Percentiles rank a stretch among this genome's conserved stretches.
These are phyloP conservation scores for Jimgerdemannia lactiflua DNA, from an alignment of 192 early-diverging fungal species.

Conservation along the genomic window DNA sequence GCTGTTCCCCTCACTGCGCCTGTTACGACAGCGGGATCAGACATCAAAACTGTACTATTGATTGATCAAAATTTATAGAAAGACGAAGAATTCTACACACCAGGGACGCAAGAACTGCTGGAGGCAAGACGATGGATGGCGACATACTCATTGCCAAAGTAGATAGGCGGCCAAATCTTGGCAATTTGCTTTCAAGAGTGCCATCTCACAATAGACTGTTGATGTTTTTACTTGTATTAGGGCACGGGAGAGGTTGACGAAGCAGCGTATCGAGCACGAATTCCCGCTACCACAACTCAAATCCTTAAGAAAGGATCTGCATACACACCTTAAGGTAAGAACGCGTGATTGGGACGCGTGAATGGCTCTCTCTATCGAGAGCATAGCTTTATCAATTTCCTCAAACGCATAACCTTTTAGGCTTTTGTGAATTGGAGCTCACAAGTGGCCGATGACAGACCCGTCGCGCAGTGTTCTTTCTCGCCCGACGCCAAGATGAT, in stretches of 20 bases:
- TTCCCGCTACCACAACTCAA: slow-evolving; percentile 66
- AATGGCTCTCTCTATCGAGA: neutral
- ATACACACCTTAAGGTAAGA: slow-evolving; percentile 63
- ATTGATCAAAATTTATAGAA: slow-evolving; percentile 30
- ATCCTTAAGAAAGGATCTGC: slow-evolving; percentile 70
- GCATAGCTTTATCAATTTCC: neutral
- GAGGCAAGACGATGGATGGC: slow-evolving; percentile 71
- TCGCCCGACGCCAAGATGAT: slow-evolving; percentile 75
- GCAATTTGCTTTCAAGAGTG: neutral
- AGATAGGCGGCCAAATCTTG: slow-evolving; percentile 6
- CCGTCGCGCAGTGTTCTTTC: slow-evolving; percentile 74
- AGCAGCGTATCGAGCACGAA: slow-evolving; percentile 64
- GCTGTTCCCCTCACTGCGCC: too few relatives aligned
- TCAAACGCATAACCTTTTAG: slow-evolving; percentile 18
- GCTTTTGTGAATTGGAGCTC: slow-evolving; percentile 69
- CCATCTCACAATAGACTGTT: too few relatives aligned
- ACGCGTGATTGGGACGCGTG: neutral
- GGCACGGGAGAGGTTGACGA: slow-evolving; percentile 60
- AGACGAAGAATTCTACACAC: slow-evolving; percentile 81
- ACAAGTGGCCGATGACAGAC: slow-evolving; percentile 89
- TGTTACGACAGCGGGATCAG: too few relatives aligned
- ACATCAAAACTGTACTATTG: neutral
- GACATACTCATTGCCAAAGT: slow-evolving; percentile 67
- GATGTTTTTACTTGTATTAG: slow-evolving; percentile 20
- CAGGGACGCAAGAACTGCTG: slow-evolving; percentile 67